phyloP scores from a whole-genome alignment of 1,284 basidiomycete genomes.

The Sporisorium exsertum region DNA sequence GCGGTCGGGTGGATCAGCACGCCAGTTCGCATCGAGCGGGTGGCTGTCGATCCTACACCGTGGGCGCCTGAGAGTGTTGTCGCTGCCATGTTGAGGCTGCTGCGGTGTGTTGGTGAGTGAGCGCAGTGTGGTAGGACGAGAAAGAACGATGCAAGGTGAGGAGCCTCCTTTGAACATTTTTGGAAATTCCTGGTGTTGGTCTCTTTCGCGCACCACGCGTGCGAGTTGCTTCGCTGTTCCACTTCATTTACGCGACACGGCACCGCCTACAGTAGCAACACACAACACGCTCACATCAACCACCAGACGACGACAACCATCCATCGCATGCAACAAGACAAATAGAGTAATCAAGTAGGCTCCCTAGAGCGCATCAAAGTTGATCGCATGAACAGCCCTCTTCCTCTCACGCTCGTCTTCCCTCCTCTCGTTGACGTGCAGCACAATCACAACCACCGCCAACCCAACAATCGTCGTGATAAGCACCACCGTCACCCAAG shows the following conservation, averaged over 20 bases:
- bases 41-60: background rate
- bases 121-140: background rate
- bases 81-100: constrained; percentile 4
- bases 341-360: background rate
- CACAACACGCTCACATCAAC: background rate
- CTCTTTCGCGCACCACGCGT: constrained; percentile 14
- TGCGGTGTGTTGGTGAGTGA: background rate
- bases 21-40: constrained; percentile 20
- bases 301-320: background rate
- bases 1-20: constrained; percentile 31
- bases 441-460: constrained; percentile 83
- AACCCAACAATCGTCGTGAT: constrained; percentile 80
- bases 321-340: background rate
- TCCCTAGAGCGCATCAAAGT: constrained; percentile 86
- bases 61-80: background rate
- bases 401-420: constrained; percentile 92
- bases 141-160: background rate
- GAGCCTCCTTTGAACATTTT: no score
- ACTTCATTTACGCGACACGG: constrained; percentile 30
- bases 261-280: background rate
- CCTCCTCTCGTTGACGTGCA: constrained; percentile 91
- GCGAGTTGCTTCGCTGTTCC: background rate
- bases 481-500: constrained; percentile 91
- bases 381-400: constrained; percentile 89
- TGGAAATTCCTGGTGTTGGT: constrained; percentile 24